Conservation (phyloP, 768 basidiomycete genomes). For the Pulveroboletus ravenelii region DNA sequence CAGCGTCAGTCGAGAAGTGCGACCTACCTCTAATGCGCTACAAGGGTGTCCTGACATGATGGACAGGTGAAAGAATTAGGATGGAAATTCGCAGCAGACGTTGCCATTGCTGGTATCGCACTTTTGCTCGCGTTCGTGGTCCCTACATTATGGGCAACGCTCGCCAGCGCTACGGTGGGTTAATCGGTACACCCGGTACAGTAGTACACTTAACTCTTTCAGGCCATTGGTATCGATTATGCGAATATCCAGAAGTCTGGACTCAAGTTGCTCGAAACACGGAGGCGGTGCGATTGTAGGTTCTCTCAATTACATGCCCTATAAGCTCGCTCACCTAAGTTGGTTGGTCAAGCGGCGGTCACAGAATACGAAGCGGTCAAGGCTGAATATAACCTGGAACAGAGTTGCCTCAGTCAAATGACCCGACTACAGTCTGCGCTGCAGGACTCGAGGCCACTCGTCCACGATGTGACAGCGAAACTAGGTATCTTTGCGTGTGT, state of each 20-base stretch:
- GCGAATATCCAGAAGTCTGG: conserved; percentile 3
- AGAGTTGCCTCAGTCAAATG: conserved; percentile 13
- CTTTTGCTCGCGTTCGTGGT: conserved; percentile 13
- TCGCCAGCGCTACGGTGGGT: conserved; percentile 7
- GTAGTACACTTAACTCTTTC: background rate
- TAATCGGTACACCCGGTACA: background rate
- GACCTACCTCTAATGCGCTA: background rate
- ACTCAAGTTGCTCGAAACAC: conserved; percentile 4
- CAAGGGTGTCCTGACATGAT: background rate
- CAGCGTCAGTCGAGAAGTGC: conserved; percentile 17
- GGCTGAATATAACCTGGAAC: conserved; percentile 11
- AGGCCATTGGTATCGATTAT: conserved; percentile 8
- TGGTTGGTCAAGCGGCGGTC: conserved; percentile 8
- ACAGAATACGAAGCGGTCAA: conserved; percentile 4
- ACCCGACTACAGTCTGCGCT: conserved; percentile 10
- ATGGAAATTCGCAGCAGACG: conserved; percentile 13
- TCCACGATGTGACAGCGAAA: conserved; percentile 17
- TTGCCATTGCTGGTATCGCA: conserved; percentile 12
- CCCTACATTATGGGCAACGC: conserved; percentile 7
- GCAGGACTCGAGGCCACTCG: conserved; percentile 9
- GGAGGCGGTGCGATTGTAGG: conserved; percentile 8
- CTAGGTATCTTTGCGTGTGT: conserved; percentile 18
- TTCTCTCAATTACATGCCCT: background rate
- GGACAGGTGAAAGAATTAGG: conserved; percentile 16
- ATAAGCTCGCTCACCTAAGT: background rate